Conservation (phyloP, 768 basidiomycete genomes). For the Tylopilus sp. region DNA sequence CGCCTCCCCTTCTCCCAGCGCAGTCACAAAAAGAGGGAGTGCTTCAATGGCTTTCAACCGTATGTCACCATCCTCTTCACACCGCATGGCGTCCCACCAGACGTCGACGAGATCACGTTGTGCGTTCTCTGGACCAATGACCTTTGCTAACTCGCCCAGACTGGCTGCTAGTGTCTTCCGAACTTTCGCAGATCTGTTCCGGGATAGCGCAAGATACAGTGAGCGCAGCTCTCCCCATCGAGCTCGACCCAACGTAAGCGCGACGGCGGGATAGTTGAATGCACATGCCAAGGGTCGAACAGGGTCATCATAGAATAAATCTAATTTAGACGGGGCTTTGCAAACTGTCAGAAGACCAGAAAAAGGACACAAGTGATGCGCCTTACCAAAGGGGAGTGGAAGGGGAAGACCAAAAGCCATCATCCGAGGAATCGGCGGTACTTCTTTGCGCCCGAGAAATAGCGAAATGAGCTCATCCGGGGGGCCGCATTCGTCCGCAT, state of each 20-base stretch:
- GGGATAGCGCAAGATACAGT: constrained; percentile 62
- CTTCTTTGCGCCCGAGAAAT: constrained; percentile 64
- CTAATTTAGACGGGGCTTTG: constrained; percentile 29
- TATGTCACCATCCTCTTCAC: constrained; percentile 62
- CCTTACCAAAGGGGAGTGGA: constrained; percentile 19
- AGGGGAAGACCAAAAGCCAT: constrained; percentile 5
- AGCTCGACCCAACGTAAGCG: constrained; percentile 69
- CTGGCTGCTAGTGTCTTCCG: constrained; percentile 82
- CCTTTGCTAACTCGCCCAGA: constrained; percentile 82
- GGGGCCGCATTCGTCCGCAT: constrained; percentile 55
- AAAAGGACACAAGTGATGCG: background rate
- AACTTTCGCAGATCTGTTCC: constrained; percentile 59
- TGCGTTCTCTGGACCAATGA: constrained; percentile 72
- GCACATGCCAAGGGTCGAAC: constrained; percentile 76
- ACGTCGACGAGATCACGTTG: constrained; percentile 65
- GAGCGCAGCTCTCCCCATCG: constrained; percentile 75
- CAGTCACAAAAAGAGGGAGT: constrained; percentile 51
- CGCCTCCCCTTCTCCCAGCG: constrained; percentile 46
- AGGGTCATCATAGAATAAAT: constrained; percentile 58
- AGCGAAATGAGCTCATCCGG: constrained; percentile 71
- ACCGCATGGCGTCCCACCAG: constrained; percentile 59
- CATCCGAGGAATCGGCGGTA: constrained; percentile 34
- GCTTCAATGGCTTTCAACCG: constrained; percentile 69
- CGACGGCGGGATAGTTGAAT: constrained; percentile 91
- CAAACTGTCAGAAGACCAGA: constrained; percentile 4